Conservation (phyloP, 2,329 filamentous ascomycete species). For the Pseudodiploospora longispora region DNA sequence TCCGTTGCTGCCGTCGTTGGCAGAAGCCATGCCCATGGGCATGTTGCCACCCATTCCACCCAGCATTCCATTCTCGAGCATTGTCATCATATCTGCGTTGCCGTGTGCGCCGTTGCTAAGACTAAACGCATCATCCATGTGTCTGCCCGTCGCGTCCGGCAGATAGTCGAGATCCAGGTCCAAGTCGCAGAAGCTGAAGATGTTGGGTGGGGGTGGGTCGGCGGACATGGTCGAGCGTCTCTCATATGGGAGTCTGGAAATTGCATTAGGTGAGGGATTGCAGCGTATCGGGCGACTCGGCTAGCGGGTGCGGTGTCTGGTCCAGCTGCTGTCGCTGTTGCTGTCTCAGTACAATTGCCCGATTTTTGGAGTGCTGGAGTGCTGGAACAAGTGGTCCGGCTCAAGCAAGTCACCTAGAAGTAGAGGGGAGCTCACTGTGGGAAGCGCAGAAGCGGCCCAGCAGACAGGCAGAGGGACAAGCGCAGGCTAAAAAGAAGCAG, state of each 20-base stretch:
- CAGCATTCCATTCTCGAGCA: slow-evolving; percentile 7
- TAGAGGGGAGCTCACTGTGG: too few species aligned
- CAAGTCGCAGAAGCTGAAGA: slow-evolving; percentile 28
- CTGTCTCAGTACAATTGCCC: too few species aligned
- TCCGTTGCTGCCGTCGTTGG: slow-evolving; percentile 12
- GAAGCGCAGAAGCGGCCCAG: too few species aligned
- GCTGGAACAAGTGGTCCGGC: too few species aligned
- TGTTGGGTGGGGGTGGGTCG: slow-evolving; percentile 27
- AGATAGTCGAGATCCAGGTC: slow-evolving; percentile 21
- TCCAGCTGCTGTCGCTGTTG: too few species aligned
- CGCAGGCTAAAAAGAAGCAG: too few species aligned
- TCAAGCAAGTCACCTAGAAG: too few species aligned
- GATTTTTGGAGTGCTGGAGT: too few species aligned
- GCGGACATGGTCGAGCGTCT: slow-evolving; percentile 24
- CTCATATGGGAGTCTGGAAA: slow-evolving; percentile 14
- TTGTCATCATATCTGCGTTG: slow-evolving; percentile 5
- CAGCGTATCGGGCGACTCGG: background rate
- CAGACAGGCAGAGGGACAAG: too few species aligned
- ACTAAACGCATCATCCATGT: slow-evolving; percentile 6
- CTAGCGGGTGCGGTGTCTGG: too few species aligned
- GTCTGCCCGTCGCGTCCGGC: slow-evolving; percentile 18
- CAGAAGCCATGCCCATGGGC: slow-evolving; percentile 33
- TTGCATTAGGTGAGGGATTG: slow-evolving; percentile 17
- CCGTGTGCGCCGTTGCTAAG: background rate
- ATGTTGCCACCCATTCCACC: slow-evolving; percentile 20